Percentiles rank a stretch among this genome's conserved stretches.
These are phyloP conservation scores for Paraphaeosphaeria minitans DNA, from an alignment of 2,329 filamentous ascomycete genomes.

Conservation along the genomic window DNA sequence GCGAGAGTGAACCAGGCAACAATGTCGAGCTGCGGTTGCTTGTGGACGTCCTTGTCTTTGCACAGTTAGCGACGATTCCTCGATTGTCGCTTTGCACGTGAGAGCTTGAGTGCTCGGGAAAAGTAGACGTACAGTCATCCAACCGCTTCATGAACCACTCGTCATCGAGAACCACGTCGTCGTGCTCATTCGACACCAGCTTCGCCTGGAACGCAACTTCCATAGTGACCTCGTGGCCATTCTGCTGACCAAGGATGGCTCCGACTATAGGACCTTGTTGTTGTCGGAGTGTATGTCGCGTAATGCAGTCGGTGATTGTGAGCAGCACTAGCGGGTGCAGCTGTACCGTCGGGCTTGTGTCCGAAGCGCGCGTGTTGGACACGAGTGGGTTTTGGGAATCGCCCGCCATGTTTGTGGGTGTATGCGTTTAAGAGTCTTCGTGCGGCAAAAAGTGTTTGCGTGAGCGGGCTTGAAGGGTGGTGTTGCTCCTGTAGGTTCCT, in stretches of 20 bases:
- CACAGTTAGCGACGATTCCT: constrained; percentile 16
- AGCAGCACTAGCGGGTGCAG: constrained; percentile 94
- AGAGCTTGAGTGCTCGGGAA: neutral
- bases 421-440: neutral
- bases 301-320: constrained; percentile 96
- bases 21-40: constrained; percentile 75
- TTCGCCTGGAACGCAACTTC: constrained; percentile 92
- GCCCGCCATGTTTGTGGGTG: constrained; percentile 40
- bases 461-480: neutral
- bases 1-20: constrained; percentile 92
- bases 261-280: constrained; percentile 80
- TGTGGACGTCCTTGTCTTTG: constrained; percentile 86
- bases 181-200: constrained; percentile 51
- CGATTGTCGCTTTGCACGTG: too few relatives aligned
- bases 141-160: constrained; percentile 78
- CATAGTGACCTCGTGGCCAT: constrained; percentile 86
- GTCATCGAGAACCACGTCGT: constrained; percentile 66
- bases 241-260: constrained; percentile 87
- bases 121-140: constrained; percentile 73
- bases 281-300: constrained; percentile 80
- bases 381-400: constrained; percentile 50
- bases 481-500: neutral
- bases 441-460: neutral
- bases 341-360: constrained; percentile 77
- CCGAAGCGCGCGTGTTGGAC: constrained; percentile 57